phyloP scores from a whole-genome alignment of 306 rosid genomes.

The Malus domestica region DNA sequence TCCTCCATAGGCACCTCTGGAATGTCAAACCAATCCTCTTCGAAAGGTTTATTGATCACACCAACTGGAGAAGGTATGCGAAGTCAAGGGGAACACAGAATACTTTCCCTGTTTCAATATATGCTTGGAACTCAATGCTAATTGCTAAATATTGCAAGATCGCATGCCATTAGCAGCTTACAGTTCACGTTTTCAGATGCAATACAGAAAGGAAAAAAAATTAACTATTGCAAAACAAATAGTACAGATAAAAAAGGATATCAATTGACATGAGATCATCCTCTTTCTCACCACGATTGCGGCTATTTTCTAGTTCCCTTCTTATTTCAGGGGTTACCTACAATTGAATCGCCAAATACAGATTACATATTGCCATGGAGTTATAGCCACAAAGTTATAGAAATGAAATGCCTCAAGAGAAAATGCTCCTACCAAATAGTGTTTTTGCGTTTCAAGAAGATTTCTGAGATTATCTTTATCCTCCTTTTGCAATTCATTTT shows the following conservation, averaged over 20 bases:
- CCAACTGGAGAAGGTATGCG: slow-evolving; percentile 37
- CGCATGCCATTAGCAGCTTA: background rate
- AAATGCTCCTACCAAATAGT: slow-evolving; percentile 54
- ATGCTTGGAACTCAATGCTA: background rate
- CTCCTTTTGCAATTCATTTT: slow-evolving; percentile 67
- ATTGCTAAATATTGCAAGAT: background rate
- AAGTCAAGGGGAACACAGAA: slow-evolving; percentile 32
- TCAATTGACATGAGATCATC: slow-evolving; percentile 52
- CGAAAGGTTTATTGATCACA: slow-evolving; percentile 60
- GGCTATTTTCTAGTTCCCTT: slow-evolving; percentile 69
- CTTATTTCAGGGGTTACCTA: slow-evolving; percentile 89
- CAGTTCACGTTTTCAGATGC: background rate
- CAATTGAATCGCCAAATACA: slow-evolving; percentile 6
- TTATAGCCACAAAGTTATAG: background rate
- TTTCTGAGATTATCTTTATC: slow-evolving; percentile 62
- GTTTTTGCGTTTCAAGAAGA: slow-evolving; percentile 66
- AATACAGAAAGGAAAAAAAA: background rate
- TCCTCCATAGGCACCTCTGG: slow-evolving; percentile 96
- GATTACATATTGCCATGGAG: background rate
- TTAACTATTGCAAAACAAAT: background rate
- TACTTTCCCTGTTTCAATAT: background rate
- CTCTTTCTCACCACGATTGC: slow-evolving; percentile 88
- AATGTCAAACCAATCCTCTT: slow-evolving; percentile 78
- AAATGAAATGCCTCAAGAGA: slow-evolving; percentile 1
- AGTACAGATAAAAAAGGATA: slow-evolving; percentile 46